Conservation (phyloP, 2,329 filamentous ascomycete genomes). For the Epichloe coenophiala region DNA sequence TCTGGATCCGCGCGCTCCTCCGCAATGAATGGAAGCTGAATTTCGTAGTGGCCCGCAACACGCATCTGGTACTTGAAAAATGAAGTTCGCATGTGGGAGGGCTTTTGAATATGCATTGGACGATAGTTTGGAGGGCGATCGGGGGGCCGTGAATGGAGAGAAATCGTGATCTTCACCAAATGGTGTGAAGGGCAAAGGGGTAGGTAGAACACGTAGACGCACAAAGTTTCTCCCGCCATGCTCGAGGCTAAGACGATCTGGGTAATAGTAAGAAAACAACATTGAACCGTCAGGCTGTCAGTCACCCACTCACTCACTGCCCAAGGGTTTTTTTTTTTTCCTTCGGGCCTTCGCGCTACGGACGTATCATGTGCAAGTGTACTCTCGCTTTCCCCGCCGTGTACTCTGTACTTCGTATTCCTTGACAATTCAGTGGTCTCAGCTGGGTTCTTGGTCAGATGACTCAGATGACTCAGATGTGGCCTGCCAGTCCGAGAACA, state of each 20-base stretch:
- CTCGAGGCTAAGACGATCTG: not conserved
- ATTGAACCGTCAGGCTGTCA: not conserved
- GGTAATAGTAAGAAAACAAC: too few relatives aligned
- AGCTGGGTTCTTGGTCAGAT: too few relatives aligned
- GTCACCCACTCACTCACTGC: too few relatives aligned
- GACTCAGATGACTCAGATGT: too few relatives aligned
- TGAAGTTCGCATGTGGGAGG: conserved; percentile 29
- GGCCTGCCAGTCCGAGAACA: too few relatives aligned
- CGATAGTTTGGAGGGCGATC: conserved; percentile 5
- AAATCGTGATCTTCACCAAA: conserved; percentile 5
- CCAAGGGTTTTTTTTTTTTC: too few relatives aligned
- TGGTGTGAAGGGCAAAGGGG: conserved; percentile 6
- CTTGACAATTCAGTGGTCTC: too few relatives aligned
- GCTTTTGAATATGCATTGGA: conserved; percentile 45
- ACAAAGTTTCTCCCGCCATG: not conserved
- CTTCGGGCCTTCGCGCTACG: too few relatives aligned
- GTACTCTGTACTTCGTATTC: too few relatives aligned
- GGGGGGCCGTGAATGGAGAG: not conserved
- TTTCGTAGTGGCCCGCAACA: conserved; percentile 34
- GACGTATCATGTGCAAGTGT: too few relatives aligned
- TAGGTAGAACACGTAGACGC: not conserved
- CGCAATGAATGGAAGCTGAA: conserved; percentile 34
- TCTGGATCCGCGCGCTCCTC: conserved; percentile 43
- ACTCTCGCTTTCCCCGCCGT: too few relatives aligned
- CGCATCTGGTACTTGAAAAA: conserved; percentile 47